Percentiles rank a stretch among this genome's conserved stretches.
Conservation (phyloP, 768 basidiomycete species). For the Arthromyces matolae region DNA sequence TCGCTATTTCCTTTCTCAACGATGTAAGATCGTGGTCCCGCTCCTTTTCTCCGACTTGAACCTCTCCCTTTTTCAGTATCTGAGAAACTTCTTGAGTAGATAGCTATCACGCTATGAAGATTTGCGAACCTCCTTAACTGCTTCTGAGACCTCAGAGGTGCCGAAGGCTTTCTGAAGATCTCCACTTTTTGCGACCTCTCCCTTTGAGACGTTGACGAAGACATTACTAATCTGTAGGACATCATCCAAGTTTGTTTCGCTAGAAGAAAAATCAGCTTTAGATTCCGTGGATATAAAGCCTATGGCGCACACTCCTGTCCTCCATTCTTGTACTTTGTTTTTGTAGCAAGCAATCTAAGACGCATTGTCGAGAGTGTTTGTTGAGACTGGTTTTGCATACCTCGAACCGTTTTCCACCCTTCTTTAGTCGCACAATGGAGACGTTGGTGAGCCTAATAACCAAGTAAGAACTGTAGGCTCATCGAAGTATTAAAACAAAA, state of each 20-base stretch:
- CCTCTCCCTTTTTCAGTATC: constrained; percentile 94
- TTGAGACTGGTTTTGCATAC: constrained; percentile 32
- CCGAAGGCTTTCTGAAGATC: constrained; percentile 93
- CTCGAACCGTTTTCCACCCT: constrained; percentile 97
- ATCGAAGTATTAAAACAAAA: neutral
- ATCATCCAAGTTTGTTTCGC: constrained; percentile 91
- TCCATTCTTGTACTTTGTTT: constrained; percentile 97
- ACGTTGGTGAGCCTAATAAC: constrained; percentile 86
- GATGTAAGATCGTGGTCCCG: constrained; percentile 85
- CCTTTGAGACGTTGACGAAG: constrained; percentile 95
- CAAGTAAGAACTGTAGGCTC: constrained; percentile 3
- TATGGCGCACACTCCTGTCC: constrained; percentile 77
- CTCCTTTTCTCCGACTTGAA: constrained; percentile 97
- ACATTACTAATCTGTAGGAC: constrained; percentile 96
- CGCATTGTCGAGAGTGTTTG: constrained; percentile 3
- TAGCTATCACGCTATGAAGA: neutral
- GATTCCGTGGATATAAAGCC: neutral
- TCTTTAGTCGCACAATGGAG: constrained; percentile 92
- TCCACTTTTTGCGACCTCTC: constrained; percentile 82
- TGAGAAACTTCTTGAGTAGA: constrained; percentile 24
- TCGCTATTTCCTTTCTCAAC: constrained; percentile 85
- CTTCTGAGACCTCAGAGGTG: constrained; percentile 63
- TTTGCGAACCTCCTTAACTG: constrained; percentile 71
- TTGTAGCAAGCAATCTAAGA: constrained; percentile 93
- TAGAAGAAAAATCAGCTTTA: constrained; percentile 23